A percentile compares a stretch with the other conserved stretches of the same genome.
Evolutionary conservation across 257 asterid genomes (phyloP).

Genomic region (Plantago elongata): DNA sequence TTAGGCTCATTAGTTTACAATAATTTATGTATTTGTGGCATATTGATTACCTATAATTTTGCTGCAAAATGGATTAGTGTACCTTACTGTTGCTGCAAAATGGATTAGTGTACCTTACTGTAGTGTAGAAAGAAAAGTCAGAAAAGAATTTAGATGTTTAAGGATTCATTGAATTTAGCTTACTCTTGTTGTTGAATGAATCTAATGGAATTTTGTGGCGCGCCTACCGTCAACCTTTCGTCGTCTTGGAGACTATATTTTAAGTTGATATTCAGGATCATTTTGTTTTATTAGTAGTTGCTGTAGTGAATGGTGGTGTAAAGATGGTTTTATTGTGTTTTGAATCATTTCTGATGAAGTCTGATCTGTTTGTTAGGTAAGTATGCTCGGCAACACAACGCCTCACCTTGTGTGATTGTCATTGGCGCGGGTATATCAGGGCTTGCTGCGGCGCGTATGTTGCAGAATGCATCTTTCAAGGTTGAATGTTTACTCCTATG

Average conservation of each 20-base stretch:
- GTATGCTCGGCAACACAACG: constrained; percentile 39
- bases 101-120: too few species aligned
- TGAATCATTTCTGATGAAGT: constrained; percentile 16
- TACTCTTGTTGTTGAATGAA: background rate
- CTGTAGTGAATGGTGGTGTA: background rate
- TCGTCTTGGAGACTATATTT: background rate
- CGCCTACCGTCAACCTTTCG: too few species aligned
- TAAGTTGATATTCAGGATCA: background rate
- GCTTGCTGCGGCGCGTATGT: constrained; percentile 82
- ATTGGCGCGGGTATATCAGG: constrained; percentile 99
- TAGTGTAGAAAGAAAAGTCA: background rate
- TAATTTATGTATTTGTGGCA: too few species aligned
- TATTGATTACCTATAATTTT: too few species aligned
- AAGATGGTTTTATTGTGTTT: constrained; percentile 8
- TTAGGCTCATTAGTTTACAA: too few species aligned
- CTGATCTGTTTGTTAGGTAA: constrained; percentile 37
- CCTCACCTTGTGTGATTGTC: constrained; percentile 71
- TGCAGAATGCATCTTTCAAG: constrained; percentile 84
- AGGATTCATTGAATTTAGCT: background rate
- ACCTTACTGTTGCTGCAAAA: background rate
- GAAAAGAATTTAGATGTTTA: background rate
- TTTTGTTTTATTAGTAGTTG: constrained; percentile 11
- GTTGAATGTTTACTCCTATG: constrained; percentile 27
- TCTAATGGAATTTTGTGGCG: background rate
- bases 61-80: too few species aligned